Evolutionary conservation across 345 rosid species (phyloP), one percentile per base, ranked within the genome.

Genomic region (Anacardium occidentale): DNA sequence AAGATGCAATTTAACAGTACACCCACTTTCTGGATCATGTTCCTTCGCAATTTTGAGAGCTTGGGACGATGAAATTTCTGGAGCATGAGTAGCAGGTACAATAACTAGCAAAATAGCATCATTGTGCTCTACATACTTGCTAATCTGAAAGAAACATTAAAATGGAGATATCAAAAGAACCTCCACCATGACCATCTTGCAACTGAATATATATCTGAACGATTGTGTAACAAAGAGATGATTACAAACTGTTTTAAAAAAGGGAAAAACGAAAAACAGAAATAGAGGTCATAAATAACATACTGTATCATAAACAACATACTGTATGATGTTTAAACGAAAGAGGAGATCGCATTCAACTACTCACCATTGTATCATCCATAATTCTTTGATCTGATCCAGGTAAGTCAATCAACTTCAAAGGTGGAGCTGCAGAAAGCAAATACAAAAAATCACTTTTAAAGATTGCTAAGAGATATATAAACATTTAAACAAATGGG

Each of bases 351-450:
- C 10, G 15, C 7, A 50, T 66, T 73, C 12, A 68, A 68, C 48
- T 55, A 62, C 98, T 85, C 74, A 95, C 99, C 97, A 87, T 67
- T 34, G 96, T 79, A 68, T 90, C 98, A 61, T 89, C 97, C 84
- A 92, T 84, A 74, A 88, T 86, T 77, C 97, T 87, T 86, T 93
- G 99, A 81, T 95, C 99, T 83, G 93, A 79, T 81, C 99, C 99
- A 61, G 99, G 99, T 79, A 95, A 84, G 81, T 95, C 99, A 69
- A 89, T 75, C 87, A 95, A 81, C 84, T 95, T 95, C 74, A 95
- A 71, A 20, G 99, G 90, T 42, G 99, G 99, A 74, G 99, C 99
- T 95, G 91, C 55, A 80, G 47, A 78, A 22, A 72, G 7, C 15
- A 45, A 37, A 55, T 17, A 62, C 17, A 18, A 56, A 17, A 40